A percentile compares a stretch with the other conserved stretches of the same genome.
Evolutionary conservation across 768 basidiomycete genomes (phyloP).

Genomic region (Agaricus sinodeliciosus): DNA sequence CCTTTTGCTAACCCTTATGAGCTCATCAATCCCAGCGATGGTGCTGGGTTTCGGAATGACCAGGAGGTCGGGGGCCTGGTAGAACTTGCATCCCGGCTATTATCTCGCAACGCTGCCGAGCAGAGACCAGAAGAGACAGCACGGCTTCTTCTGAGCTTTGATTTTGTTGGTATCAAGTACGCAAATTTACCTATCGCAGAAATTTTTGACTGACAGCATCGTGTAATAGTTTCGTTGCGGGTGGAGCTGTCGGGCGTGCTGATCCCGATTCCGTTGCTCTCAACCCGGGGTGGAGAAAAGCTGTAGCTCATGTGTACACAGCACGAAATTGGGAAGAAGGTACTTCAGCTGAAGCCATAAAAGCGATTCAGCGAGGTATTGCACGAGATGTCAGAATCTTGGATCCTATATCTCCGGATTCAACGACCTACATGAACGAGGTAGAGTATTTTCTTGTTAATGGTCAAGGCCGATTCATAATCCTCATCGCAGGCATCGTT

Average conservation of each 20-base stretch:
- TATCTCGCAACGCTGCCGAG: conserved; percentile 22
- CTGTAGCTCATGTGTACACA: conserved; percentile 24
- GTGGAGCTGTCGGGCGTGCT: conserved; percentile 34
- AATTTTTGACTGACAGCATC: not conserved
- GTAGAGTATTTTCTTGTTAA: conserved; percentile 16
- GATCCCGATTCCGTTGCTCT: conserved; percentile 33
- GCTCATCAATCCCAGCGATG: conserved; percentile 14
- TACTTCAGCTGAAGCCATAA: conserved; percentile 16
- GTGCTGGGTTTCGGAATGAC: not conserved
- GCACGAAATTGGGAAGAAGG: conserved; percentile 23
- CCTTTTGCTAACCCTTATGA: conserved; percentile 21
- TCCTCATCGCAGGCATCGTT: conserved; percentile 31
- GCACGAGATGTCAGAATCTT: conserved; percentile 16
- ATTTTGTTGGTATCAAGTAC: conserved; percentile 18
- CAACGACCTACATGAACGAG: conserved; percentile 46
- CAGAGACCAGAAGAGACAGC: conserved; percentile 20
- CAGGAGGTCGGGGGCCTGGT: conserved; percentile 17
- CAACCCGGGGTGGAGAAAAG: conserved; percentile 42
- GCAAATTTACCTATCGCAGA: not conserved
- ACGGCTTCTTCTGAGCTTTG: conserved; percentile 16
- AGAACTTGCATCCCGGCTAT: conserved; percentile 27
- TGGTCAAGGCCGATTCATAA: not conserved
- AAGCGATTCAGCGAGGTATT: conserved; percentile 13
- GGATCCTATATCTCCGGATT: conserved; percentile 22
- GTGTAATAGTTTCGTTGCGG: conserved; percentile 30